phyloP scores from a whole-genome alignment of 306 rosid genomes.

The Lathyrus oleraceus region DNA sequence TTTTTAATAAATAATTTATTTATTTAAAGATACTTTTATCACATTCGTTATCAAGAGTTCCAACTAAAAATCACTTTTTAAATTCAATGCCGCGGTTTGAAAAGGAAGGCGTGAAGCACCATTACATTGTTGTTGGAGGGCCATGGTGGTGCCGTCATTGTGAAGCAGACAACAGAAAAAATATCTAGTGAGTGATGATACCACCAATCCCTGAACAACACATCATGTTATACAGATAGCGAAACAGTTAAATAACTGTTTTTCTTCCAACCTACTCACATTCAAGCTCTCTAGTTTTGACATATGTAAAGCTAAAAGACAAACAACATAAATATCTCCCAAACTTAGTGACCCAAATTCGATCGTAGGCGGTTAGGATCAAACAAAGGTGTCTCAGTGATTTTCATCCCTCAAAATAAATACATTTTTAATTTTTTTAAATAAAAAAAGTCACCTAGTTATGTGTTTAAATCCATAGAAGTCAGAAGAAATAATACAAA shows the following conservation, averaged over 20 bases:
- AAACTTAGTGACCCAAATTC: constrained; percentile 7
- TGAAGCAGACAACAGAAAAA: constrained; percentile 5
- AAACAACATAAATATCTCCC: neutral
- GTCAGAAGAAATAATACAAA: too few species aligned
- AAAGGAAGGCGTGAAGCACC: too few species aligned
- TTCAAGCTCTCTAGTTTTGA: neutral
- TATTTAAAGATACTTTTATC: too few species aligned
- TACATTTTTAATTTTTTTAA: too few species aligned
- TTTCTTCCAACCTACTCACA: constrained; percentile 1
- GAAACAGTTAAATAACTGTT: constrained; percentile 36
- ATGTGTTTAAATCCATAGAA: too few species aligned
- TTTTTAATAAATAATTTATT: too few species aligned
- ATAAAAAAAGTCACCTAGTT: too few species aligned
- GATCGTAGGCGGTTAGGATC: constrained; percentile 18
- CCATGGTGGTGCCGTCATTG: neutral
- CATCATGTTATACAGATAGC: constrained; percentile 9
- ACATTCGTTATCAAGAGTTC: too few species aligned
- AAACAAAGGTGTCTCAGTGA: neutral
- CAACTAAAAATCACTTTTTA: too few species aligned
- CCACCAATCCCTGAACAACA: constrained; percentile 38
- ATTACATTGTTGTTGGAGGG: too few species aligned
- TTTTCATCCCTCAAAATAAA: neutral
- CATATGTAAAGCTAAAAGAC: constrained; percentile 23
- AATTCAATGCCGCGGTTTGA: too few species aligned
- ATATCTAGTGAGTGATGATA: constrained; percentile 21